Evolutionary conservation across 441 rosid genomes (phyloP).

Genomic region (Pelargonium cotyledonis): DNA sequence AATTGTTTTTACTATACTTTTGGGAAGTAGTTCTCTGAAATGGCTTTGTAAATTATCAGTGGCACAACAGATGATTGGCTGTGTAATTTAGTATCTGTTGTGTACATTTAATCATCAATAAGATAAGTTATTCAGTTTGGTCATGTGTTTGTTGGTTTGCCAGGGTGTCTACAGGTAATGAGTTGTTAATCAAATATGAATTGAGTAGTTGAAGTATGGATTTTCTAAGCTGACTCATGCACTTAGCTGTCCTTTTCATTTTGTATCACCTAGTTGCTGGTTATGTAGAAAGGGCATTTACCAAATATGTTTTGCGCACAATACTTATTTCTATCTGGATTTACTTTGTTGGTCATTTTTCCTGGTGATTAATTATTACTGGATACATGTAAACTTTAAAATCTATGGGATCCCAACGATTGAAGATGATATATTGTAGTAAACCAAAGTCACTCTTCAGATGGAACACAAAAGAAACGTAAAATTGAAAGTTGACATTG

Average conservation of each 20-base stretch:
- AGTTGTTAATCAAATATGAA: conserved; percentile 21
- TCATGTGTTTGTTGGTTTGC: conserved; percentile 17
- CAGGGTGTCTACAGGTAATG: conserved; percentile 14
- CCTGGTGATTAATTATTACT: neutral
- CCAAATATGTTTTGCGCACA: neutral
- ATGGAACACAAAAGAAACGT: neutral
- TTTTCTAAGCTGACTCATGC: neutral
- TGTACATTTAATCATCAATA: conserved; percentile 16
- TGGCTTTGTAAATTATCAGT: neutral
- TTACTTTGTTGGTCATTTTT: neutral
- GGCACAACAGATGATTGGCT: neutral
- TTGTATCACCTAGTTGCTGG: neutral
- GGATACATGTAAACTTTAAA: neutral
- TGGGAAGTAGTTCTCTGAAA: neutral
- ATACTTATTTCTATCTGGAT: conserved; percentile 1
- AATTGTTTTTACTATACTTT: neutral
- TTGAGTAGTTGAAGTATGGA: conserved; percentile 11
- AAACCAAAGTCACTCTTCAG: neutral
- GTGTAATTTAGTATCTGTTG: conserved; percentile 10
- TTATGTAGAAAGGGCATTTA: conserved; percentile 11
- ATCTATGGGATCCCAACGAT: neutral
- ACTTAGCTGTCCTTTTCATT: conserved; percentile 12
- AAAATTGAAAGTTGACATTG: neutral
- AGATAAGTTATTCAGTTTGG: neutral
- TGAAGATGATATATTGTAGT: neutral